phyloP scores from a whole-genome alignment of 352 stramenopile species.

The Globisporangium spinosum region DNA sequence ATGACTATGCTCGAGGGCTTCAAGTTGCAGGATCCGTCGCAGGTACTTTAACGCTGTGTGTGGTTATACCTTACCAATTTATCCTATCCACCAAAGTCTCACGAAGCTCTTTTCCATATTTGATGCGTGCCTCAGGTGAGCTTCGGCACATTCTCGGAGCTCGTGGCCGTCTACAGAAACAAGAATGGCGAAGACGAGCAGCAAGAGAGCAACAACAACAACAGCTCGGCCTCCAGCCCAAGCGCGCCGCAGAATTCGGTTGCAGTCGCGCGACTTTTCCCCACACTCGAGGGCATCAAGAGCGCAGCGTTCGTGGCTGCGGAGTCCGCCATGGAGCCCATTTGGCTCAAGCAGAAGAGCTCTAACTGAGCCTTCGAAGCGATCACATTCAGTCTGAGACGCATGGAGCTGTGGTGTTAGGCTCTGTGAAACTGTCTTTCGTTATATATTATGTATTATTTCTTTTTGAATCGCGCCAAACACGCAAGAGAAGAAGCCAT shows the following conservation, averaged over 20 bases:
- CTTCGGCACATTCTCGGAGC: slow-evolving; percentile 59
- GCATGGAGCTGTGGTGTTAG: too few species aligned
- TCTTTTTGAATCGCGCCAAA: not conserved
- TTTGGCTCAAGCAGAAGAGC: slow-evolving; percentile 21
- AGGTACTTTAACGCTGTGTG: slow-evolving; percentile 21
- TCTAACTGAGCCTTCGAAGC: not conserved
- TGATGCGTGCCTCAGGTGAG: slow-evolving; percentile 32
- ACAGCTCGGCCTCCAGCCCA: not conserved
- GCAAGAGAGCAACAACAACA: not conserved
- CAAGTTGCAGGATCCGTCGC: slow-evolving; percentile 32
- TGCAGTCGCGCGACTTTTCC: not conserved
- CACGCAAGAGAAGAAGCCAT: not conserved
- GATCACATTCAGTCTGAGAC: too few species aligned
- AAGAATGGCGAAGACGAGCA: not conserved
- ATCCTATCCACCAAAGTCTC: not conserved
- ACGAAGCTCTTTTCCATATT: not conserved
- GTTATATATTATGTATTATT: too few species aligned
- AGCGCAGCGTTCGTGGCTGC: slow-evolving; percentile 16
- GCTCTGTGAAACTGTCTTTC: too few species aligned
- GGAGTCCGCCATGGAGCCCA: slow-evolving; percentile 30
- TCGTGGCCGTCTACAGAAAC: slow-evolving; percentile 35
- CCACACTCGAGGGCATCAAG: slow-evolving; percentile 2
- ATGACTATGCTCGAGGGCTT: slow-evolving; percentile 26
- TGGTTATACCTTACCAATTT: not conserved
- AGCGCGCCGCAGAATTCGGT: not conserved